Evolutionary conservation across 2,329 filamentous ascomycete species (phyloP), one percentile per base, ranked within the genome.

Genomic region (Corinectria fuckeliana): DNA sequence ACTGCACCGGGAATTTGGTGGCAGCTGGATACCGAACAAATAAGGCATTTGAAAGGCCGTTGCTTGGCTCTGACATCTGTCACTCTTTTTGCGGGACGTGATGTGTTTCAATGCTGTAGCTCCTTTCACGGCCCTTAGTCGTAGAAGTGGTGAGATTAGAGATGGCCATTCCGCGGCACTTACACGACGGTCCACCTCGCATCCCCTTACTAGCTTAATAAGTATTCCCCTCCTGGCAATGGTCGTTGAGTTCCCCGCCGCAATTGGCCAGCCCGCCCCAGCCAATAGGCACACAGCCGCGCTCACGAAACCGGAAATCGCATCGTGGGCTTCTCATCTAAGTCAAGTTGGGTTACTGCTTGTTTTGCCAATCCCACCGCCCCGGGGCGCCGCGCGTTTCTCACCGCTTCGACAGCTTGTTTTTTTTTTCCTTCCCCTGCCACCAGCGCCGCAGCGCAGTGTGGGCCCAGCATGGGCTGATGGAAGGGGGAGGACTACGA

Each of bases 261-360:
- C 47, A 57, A 57, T 57, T 62, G 60, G 57, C 23, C 36, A 26
- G 38, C 20, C 3, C 9, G 30, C 21, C 14, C 32, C 44, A 57
- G 39, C 66, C 66, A 69, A 69, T 69, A 51, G 65, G 49, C 39
- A 52, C 30, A 36, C 18, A 23, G 51, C 60, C 47, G 39, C 14
- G 21, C 30, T 45, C 36, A 66, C 67, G 47, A 67, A 69, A 69
- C 64, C 56, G 66, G 66, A 51, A 69, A 69, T 65, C 18, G 28
- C 49, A 21, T 41, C 45, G 26, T 50, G 26, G 36, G 49, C 25
- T 30, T n/a, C n/a, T n/a, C n/a, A n/a, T n/a, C n/a, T n/a, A n/a
- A n/a, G n/a, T n/a, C n/a, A n/a, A n/a, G n/a, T n/a, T n/a, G n/a
- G n/a, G n/a, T n/a, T n/a, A n/a, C n/a, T n/a, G n/a, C n/a, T n/a